Percentiles rank a stretch among this genome's conserved stretches.
Evolutionary conservation across 495 filamentous ascomycete genomes (phyloP).

Genomic region (Monascus purpureus): DNA sequence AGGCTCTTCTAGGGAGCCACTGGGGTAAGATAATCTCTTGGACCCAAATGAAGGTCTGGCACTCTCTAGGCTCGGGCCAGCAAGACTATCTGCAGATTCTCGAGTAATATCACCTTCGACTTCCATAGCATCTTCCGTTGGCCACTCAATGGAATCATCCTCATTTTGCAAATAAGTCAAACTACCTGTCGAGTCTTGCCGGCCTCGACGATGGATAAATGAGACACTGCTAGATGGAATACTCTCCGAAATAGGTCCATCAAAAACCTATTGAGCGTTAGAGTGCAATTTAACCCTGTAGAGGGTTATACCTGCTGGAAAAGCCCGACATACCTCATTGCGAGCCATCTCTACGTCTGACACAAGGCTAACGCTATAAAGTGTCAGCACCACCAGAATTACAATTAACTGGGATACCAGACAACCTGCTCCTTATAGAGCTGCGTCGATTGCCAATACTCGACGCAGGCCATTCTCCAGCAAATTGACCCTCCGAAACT

Average conservation of each 20-base stretch:
- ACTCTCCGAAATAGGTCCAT: conserved; percentile 88
- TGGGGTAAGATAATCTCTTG: conserved; percentile 44
- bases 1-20: conserved; percentile 53
- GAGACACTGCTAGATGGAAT: conserved; percentile 80
- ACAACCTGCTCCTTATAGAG: conserved; percentile 62
- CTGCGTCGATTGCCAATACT: conserved; percentile 35
- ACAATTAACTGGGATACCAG: conserved; percentile 3
- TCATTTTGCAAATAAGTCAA: conserved; percentile 73
- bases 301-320: conserved; percentile 1
- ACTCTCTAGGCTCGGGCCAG: conserved; percentile 20
- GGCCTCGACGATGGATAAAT: conserved; percentile 63
- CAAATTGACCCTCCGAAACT: conserved; percentile 9
- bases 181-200: conserved; percentile 73
- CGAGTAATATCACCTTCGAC: conserved; percentile 43
- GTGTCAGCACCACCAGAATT: background rate
- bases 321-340: conserved; percentile 72
- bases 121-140: conserved; percentile 37
- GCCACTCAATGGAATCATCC: conserved; percentile 37
- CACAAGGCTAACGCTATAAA: conserved; percentile 56
- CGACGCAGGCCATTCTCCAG: conserved; percentile 12
- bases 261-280: conserved; percentile 51
- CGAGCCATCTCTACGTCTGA: conserved; percentile 99
- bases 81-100: conserved; percentile 16
- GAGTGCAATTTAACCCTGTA: background rate
- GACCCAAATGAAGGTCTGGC: conserved; percentile 19